A percentile compares a stretch with the other conserved stretches of the same genome.
Conservation (phyloP, 225 moss, liverwort and hornwort genomes). For the Bryoerythrophyllum caledonicum region DNA sequence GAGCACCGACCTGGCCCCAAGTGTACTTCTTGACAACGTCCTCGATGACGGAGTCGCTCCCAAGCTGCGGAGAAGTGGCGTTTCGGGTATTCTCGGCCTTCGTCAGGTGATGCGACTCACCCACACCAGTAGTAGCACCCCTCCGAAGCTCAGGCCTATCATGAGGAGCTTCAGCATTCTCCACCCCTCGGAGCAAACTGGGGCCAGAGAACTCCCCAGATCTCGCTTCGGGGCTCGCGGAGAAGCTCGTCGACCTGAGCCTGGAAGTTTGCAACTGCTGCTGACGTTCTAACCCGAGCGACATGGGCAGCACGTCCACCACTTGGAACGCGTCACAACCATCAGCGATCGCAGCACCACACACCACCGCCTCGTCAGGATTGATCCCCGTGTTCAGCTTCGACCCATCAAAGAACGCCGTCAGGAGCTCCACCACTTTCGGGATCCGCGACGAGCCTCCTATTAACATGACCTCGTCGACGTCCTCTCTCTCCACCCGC, state of each 20-base stretch:
- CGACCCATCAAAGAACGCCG: slow-evolving; percentile 27
- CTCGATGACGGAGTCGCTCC: slow-evolving; percentile 33
- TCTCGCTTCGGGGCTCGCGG: too few relatives aligned
- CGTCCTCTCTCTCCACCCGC: slow-evolving; percentile 21
- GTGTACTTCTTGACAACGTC: slow-evolving; percentile 42
- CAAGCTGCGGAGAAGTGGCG: slow-evolving; percentile 2
- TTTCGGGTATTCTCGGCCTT: too few relatives aligned
- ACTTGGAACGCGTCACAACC: slow-evolving; percentile 29
- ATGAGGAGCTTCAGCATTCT: too few relatives aligned
- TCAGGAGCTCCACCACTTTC: slow-evolving; percentile 34
- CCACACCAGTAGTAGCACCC: too few relatives aligned
- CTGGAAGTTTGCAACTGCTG: too few relatives aligned
- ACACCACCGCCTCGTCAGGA: slow-evolving; percentile 32
- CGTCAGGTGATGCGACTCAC: too few relatives aligned
- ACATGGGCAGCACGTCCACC: slow-evolving; percentile 31
- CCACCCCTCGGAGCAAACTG: too few relatives aligned
- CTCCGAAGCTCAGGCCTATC: too few relatives aligned
- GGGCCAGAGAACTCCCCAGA: too few relatives aligned
- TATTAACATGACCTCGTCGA: slow-evolving; percentile 39
- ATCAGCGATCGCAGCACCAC: slow-evolving; percentile 38
- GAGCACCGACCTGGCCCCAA: slow-evolving; percentile 33
- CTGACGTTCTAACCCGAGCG: slow-evolving; percentile 41
- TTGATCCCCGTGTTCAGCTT: slow-evolving; percentile 26
- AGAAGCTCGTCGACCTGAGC: too few relatives aligned
- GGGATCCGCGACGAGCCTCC: slow-evolving; percentile 34